Base-by-base conservation (phyloP, 176 grass and related monocot genomes). In the Phoenix dactylifera region DNA sequence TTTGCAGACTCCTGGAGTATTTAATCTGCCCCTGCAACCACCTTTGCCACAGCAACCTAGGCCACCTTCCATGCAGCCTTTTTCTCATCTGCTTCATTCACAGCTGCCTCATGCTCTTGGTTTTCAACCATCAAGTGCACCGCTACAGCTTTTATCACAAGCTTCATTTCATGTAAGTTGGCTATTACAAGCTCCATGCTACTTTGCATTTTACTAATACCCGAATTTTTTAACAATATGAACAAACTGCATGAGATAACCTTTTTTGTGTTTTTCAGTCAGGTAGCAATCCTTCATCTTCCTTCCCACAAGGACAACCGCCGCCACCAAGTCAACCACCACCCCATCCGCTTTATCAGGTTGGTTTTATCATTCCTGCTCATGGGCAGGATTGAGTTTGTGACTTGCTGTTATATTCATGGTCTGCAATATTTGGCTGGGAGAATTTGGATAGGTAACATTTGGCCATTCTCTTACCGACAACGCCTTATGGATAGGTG, bases 321-420 rank as follows among this genome's bases (percentile, higher is more conserved):
- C 88, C 77, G 64, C 52, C 88, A 44, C 79, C 81, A 59, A 85
- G 26, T 61, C 91, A 91, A 58, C 92, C 78, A 50, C 76, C 77
- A 22, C 84, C 81, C 54, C 84, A 78, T 50, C 94, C 88, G 60
- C 79, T 98, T 49, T 98, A 86, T 24, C 85, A 86, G 88, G 94
- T 98, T 2, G 10, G 10, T 9, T 12, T 12, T 9, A 44, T 2
- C 35, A 44, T 44, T 44, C 35, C 9, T 44, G 10, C 35, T 44
- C 35, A 2, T 44, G 9, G 9, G 14, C 35, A 12, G 35, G 9
- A 14, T 12, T 1, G 29, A 39, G 32, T 44, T 44, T 12, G 35
- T 44, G 10, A 44, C 35, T 12, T 44, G 35, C 35, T 44, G 2
- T 44, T 44, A 12, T 12, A 12, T 44, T 14, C 35, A 44, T 1